Base-by-base conservation (phyloP, 371 early-diverging fungal genomes). In the Mucor saturninus region DNA sequence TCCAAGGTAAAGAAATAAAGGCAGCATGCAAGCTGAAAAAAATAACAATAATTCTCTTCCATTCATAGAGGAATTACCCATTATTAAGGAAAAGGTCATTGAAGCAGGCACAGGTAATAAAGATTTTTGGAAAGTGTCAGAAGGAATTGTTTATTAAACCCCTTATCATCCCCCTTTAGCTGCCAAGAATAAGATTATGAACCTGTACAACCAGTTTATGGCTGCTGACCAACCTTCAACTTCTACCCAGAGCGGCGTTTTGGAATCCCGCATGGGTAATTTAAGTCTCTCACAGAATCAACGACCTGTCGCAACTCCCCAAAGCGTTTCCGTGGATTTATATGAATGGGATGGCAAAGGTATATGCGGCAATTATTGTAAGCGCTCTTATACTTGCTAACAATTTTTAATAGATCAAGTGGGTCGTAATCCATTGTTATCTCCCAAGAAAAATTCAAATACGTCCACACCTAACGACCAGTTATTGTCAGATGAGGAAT, bases 101-200 rank as follows among this genome's bases (percentile, higher is more conserved):
- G 73, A 76, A 37, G 73, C 73, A 37, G 76, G 73, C 38, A 71
- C 63, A 49, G 76, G 76, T 73, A 73, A 35, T 35, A 35, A 35
- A 2, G 35, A 35, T 6, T 35, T 4, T 35, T 8, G 6, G 21
- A 21, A 21, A 21, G 21, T 21, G 21, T 21, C 21, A 21, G 21
- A 21, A 21, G 21, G 21, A 21, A 21, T 0, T 21, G 21, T 21
- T 21, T 21, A 21, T 21, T 21, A 21, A 21, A 21, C 8, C 35
- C 35, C 35, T 35, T 35, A 35, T 35, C 35, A 35, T 35, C 8
- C 3, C 15, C 9, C 9, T 15, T 5, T 57, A 76, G 76, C 73
- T 71, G 76, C 76, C 66, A 76, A 76, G 57, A 76, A 73, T 42
- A 76, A 76, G 40, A 56, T 73, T n/a, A 43, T 73, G 62, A 67